Evolutionary conservation across 2,329 filamentous ascomycete species (phyloP).

Genomic region (Claviceps purpurea): DNA sequence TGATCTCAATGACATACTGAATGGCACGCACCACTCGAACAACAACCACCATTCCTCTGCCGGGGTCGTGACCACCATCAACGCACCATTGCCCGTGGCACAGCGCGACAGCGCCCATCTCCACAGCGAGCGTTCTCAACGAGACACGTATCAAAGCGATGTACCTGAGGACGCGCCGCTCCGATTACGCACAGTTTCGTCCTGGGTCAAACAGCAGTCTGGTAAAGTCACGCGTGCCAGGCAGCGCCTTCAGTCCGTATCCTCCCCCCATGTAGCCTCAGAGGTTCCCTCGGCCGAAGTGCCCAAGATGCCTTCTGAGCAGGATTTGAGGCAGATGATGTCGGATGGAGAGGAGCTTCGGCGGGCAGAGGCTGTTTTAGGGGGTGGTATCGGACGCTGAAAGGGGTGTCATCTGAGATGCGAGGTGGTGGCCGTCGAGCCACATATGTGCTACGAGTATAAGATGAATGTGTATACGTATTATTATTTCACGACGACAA

Average conservation of each 20-base stretch:
- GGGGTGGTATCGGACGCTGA: constrained; percentile 9
- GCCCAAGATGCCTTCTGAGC: constrained; percentile 29
- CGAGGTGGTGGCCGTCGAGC: too few relatives aligned
- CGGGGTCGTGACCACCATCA: constrained; percentile 8
- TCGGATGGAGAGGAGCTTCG: constrained; percentile 34
- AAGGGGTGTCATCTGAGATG: too few relatives aligned
- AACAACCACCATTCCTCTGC: background rate
- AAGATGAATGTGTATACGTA: too few relatives aligned
- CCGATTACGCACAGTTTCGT: constrained; percentile 43
- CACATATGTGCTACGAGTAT: too few relatives aligned
- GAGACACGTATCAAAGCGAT: constrained; percentile 40
- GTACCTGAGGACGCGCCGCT: constrained; percentile 40
- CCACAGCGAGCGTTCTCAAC: constrained; percentile 6
- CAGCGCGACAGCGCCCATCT: constrained; percentile 6
- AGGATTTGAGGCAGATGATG: constrained; percentile 37
- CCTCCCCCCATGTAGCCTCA: background rate
- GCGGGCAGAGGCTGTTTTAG: constrained; percentile 16
- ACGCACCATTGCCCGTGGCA: constrained; percentile 5
- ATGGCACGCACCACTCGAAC: constrained; percentile 14
- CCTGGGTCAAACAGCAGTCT: constrained; percentile 53
- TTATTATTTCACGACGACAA: too few relatives aligned
- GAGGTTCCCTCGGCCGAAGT: constrained; percentile 23
- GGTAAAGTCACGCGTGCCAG: constrained; percentile 36
- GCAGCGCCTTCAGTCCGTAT: constrained; percentile 16
- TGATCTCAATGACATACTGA: background rate